Evolutionary conservation across 2,329 filamentous ascomycete genomes (phyloP).

Genomic region (Fusarium abutilonis): DNA sequence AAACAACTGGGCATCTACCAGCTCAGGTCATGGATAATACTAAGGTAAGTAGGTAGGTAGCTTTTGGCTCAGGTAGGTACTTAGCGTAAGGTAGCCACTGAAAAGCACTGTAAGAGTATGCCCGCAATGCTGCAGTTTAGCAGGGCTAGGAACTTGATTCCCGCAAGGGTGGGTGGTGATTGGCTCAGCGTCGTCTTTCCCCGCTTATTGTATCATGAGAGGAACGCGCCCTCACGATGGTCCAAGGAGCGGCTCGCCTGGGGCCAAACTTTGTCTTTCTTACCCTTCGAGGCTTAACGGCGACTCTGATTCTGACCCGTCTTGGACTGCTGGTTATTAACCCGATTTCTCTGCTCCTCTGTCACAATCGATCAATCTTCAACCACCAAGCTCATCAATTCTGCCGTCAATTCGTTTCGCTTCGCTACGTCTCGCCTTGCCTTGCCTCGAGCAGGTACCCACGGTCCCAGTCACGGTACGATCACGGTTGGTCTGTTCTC

Average conservation of each 20-base stretch:
- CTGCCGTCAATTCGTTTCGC: constrained; percentile 13
- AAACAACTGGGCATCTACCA: constrained; percentile 27
- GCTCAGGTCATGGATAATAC: not conserved
- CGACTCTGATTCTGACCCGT: constrained; percentile 26
- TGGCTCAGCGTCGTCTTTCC: constrained; percentile 45
- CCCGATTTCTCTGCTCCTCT: constrained; percentile 1
- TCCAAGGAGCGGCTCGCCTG: constrained; percentile 36
- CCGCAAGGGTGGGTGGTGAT: constrained; percentile 44
- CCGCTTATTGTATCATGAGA: constrained; percentile 55
- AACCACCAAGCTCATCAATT: constrained; percentile 8
- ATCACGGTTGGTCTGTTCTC: constrained; percentile 31
- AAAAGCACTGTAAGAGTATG: constrained; percentile 21
- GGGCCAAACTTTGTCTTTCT: constrained; percentile 43
- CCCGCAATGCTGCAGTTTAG: constrained; percentile 37
- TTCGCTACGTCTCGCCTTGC: constrained; percentile 6
- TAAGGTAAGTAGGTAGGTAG: not conserved
- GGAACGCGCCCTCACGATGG: constrained; percentile 43
- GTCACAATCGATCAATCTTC: constrained; percentile 3
- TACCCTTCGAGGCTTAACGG: constrained; percentile 41
- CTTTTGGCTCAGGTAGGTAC: not conserved
- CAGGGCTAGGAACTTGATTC: constrained; percentile 40
- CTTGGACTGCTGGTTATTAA: constrained; percentile 14
- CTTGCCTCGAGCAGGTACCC: constrained; percentile 21
- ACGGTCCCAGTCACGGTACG: constrained; percentile 26
- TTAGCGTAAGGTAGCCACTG: not conserved